A percentile compares a stretch with the other conserved stretches of the same genome.
phyloP scores from a whole-genome alignment of 768 basidiomycete species.

The Fibroporia radiculosa region DNA sequence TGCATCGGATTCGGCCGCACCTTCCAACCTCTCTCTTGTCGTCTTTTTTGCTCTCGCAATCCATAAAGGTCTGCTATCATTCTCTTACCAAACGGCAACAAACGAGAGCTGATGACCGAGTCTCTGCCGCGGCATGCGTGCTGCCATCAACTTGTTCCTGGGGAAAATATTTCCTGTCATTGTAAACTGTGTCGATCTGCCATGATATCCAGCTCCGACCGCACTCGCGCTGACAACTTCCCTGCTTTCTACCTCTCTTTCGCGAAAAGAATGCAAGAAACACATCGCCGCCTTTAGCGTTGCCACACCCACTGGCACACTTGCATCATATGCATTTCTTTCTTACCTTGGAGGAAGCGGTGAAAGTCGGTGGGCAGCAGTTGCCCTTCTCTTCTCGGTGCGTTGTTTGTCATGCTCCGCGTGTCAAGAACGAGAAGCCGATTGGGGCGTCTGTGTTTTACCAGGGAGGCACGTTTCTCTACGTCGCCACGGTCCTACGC shows the following conservation, averaged over 20 bases:
- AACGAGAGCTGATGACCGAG: neutral
- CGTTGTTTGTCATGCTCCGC: conserved; percentile 5
- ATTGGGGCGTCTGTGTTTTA: neutral
- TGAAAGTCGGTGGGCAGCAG: conserved; percentile 55
- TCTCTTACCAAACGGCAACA: too few relatives aligned
- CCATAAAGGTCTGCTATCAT: conserved; percentile 65
- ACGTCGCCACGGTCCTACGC: conserved; percentile 17
- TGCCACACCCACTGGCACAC: conserved; percentile 77
- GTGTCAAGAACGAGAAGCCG: neutral
- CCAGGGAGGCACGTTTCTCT: conserved; percentile 16
- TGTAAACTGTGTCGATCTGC: neutral
- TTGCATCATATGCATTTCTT: conserved; percentile 68
- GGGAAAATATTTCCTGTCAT: neutral
- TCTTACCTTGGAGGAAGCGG: conserved; percentile 40
- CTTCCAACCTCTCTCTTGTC: conserved; percentile 55
- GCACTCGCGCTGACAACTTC: conserved; percentile 84
- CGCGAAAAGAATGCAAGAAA: conserved; percentile 60
- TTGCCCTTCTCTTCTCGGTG: conserved; percentile 80
- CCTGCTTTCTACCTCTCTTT: conserved; percentile 68
- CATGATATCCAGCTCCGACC: conserved; percentile 62
- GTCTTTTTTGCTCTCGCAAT: conserved; percentile 88
- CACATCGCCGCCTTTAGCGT: conserved; percentile 73
- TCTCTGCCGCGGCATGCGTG: neutral
- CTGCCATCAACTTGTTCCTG: neutral
- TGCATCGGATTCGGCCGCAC: conserved; percentile 3